These are phyloP conservation scores for Mariannaea elegans DNA, from an alignment of 2,329 filamentous ascomycete species.

Conservation along the genomic window DNA sequence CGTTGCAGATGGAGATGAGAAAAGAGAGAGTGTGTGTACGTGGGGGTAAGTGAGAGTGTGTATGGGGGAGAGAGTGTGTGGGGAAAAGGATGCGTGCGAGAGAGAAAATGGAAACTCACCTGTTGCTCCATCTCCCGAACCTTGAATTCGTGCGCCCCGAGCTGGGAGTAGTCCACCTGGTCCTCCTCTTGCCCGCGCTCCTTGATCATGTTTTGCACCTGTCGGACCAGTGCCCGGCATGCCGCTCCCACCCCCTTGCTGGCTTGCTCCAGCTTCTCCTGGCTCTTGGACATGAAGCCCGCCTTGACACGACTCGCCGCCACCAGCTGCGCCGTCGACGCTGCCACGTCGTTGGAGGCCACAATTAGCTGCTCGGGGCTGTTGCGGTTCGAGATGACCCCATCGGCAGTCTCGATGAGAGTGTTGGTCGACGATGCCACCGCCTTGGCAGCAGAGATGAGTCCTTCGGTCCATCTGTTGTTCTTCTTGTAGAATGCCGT, in stretches of 20 bases:
- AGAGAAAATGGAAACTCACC: conserved; percentile 68
- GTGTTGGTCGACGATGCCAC: conserved; percentile 94
- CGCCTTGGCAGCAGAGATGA: conserved; percentile 96
- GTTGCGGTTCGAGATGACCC: conserved; percentile 90
- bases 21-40: too few relatives aligned
- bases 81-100: too few relatives aligned
- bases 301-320: conserved; percentile 96
- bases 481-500: conserved; percentile 99
- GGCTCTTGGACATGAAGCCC: conserved; percentile 96
- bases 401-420: conserved; percentile 97
- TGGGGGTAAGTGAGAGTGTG: too few relatives aligned
- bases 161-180: conserved; percentile 83
- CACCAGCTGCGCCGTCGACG: conserved; percentile 94
- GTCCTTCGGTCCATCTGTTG: conserved; percentile 97
- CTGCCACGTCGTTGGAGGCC: conserved; percentile 95
- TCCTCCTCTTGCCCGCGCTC: conserved; percentile 86
- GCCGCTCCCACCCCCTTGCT: conserved; percentile 92
- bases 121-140: conserved; percentile 99
- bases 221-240: conserved; percentile 86
- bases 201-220: conserved; percentile 94
- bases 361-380: conserved; percentile 97
- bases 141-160: conserved; percentile 97
- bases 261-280: conserved; percentile 89
- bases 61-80: too few relatives aligned
- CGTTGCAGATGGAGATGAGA: conserved; percentile 6